These are phyloP conservation scores for Juncus inflexus DNA, from an alignment of 176 grass and related monocot genomes.

Conservation along the genomic window DNA sequence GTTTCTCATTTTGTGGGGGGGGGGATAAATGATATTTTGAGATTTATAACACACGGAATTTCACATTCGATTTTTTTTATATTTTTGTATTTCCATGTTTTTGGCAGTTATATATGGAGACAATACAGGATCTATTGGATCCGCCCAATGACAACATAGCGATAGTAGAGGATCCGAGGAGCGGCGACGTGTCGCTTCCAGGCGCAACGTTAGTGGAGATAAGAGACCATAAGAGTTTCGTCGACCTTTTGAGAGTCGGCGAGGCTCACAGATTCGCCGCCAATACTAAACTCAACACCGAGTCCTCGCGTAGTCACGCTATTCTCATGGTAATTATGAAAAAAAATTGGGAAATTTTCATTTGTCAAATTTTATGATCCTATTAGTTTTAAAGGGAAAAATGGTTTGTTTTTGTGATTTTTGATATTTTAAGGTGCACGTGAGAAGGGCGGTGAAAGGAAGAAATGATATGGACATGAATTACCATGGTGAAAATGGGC, in stretches of 20 bases:
- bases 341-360: neutral
- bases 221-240: conserved; percentile 88
- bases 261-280: conserved; percentile 93
- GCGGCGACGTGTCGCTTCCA: conserved; percentile 91
- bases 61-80: conserved; percentile 1
- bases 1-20: neutral
- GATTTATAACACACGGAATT: too few species aligned
- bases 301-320: conserved; percentile 96
- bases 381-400: too few species aligned
- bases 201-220: conserved; percentile 81
- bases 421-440: conserved; percentile 57
- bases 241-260: conserved; percentile 88
- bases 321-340: conserved; percentile 72
- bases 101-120: conserved; percentile 94
- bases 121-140: conserved; percentile 96
- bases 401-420: conserved; percentile 5
- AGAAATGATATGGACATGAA: conserved; percentile 57
- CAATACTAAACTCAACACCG: conserved; percentile 97
- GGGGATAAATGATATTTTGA: too few species aligned
- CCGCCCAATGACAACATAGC: conserved; percentile 99
- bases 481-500: conserved; percentile 76
- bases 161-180: conserved; percentile 96
- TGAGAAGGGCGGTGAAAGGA: conserved; percentile 88
- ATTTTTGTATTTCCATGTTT: conserved; percentile 9
- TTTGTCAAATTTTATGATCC: too few species aligned